Evolutionary conservation across 2,329 filamentous ascomycete species (phyloP).

Genomic region (Magnaporthales sp.): DNA sequence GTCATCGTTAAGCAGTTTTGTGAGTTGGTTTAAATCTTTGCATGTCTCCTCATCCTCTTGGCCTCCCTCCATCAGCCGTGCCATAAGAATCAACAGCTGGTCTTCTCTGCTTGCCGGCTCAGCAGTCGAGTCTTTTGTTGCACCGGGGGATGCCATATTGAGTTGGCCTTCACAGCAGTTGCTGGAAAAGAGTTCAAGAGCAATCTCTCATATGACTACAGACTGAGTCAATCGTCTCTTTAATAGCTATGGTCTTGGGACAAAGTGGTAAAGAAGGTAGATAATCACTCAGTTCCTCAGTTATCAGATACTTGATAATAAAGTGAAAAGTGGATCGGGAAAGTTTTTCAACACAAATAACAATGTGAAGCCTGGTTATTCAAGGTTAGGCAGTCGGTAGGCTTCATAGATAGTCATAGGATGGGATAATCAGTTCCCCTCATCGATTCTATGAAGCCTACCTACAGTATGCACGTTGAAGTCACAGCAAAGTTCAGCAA

Average conservation of each 20-base stretch:
- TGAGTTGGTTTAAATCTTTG: slow-evolving; percentile 47
- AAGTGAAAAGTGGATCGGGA: background rate
- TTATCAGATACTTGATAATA: background rate
- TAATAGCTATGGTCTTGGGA: background rate
- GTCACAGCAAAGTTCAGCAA: background rate
- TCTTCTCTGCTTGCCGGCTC: slow-evolving; percentile 36
- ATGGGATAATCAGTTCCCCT: background rate
- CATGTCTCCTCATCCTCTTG: slow-evolving; percentile 70
- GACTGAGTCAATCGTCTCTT: background rate
- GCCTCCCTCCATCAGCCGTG: slow-evolving; percentile 83
- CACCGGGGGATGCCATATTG: slow-evolving; percentile 2
- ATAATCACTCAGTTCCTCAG: background rate
- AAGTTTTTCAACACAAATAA: background rate
- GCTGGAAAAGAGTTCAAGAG: background rate
- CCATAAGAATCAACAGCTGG: slow-evolving; percentile 69
- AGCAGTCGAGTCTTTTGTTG: background rate
- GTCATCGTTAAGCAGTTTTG: slow-evolving; percentile 51
- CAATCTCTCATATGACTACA: background rate
- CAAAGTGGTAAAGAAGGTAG: background rate
- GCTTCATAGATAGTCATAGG: background rate
- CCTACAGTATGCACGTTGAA: background rate
- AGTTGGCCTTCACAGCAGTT: background rate
- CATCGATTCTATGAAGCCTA: background rate
- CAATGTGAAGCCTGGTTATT: no score
- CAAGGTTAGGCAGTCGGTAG: background rate